These are phyloP conservation scores for Amanita rubescens DNA, from an alignment of 768 basidiomycete genomes.

Conservation along the genomic window DNA sequence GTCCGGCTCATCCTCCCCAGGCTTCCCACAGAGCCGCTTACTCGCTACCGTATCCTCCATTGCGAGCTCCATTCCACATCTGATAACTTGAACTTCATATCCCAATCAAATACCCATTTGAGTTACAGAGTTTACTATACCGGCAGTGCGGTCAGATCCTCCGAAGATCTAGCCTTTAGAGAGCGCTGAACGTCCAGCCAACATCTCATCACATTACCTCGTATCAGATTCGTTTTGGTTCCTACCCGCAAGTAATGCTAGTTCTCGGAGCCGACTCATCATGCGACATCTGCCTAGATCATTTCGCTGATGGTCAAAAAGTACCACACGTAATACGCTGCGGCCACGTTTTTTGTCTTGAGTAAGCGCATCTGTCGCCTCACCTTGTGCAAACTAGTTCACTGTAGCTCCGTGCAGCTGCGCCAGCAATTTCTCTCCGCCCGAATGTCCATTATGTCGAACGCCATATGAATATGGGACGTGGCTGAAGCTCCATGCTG, in stretches of 20 bases:
- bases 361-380: conserved; percentile 21
- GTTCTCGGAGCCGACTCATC: conserved; percentile 53
- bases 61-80: no score
- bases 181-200: neutral
- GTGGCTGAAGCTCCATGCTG: conserved; percentile 52
- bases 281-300: conserved; percentile 73
- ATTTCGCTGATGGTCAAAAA: conserved; percentile 43
- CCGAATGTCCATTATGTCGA: conserved; percentile 61
- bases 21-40: no score
- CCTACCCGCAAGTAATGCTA: conserved; percentile 41
- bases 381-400: neutral
- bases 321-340: conserved; percentile 60
- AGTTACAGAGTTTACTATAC: no score
- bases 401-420: conserved; percentile 41
- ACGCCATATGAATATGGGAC: conserved; percentile 37
- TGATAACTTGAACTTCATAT: no score
- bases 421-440: conserved; percentile 39
- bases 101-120: no score
- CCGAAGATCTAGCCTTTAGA: no score
- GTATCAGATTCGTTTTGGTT: neutral
- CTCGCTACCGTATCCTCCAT: no score
- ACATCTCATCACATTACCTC: neutral
- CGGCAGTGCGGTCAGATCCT: no score
- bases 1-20: no score
- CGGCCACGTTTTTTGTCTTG: conserved; percentile 66